phyloP scores from a whole-genome alignment of 2,329 filamentous ascomycete species.

The Cladophialophora psammophila region DNA sequence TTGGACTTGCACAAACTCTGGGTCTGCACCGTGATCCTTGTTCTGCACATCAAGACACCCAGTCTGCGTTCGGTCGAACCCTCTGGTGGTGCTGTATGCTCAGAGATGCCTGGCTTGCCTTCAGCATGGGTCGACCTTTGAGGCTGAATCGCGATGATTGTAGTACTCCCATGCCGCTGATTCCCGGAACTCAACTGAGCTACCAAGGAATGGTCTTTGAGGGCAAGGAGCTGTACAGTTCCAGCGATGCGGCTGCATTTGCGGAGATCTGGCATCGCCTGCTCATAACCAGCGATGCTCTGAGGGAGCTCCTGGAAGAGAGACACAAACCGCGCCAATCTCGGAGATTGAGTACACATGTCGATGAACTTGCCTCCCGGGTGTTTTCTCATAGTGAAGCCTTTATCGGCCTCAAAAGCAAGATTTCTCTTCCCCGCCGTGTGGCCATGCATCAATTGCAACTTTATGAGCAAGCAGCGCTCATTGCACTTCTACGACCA shows the following conservation, averaged over 20 bases:
- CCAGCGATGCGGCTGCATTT: too few relatives aligned
- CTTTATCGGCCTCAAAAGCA: neutral
- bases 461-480: neutral
- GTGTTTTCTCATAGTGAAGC: neutral
- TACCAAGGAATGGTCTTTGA: too few relatives aligned
- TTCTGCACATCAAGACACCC: neutral
- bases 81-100: constrained; percentile 10
- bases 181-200: neutral
- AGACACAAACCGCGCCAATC: neutral
- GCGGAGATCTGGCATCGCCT: too few relatives aligned
- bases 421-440: neutral
- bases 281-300: too few relatives aligned
- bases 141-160: neutral
- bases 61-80: neutral
- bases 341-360: neutral
- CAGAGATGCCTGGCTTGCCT: constrained; percentile 2
- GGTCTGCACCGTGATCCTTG: constrained; percentile 2
- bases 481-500: neutral
- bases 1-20: neutral
- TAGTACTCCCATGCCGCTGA: neutral
- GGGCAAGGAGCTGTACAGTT: too few relatives aligned
- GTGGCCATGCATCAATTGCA: neutral
- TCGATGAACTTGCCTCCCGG: neutral
- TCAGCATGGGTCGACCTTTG: constrained; percentile 2
- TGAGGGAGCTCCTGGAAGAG: too few relatives aligned